A percentile compares a stretch with the other conserved stretches of the same genome.
Evolutionary conservation across 139 green algal species (phyloP).

Genomic region (Spirogloea muscicola): DNA sequence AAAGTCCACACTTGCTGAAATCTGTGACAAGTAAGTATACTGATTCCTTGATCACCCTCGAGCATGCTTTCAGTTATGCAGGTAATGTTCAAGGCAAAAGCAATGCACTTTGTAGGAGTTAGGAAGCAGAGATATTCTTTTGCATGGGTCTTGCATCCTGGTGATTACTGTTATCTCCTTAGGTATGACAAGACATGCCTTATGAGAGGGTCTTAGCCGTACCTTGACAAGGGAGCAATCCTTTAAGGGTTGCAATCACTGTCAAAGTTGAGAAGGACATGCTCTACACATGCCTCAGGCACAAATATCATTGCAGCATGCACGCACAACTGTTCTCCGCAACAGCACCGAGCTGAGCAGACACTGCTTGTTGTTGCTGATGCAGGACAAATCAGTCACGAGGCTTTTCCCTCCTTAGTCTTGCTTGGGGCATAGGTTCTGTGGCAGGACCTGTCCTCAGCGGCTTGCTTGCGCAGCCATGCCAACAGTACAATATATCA

Average conservation of each 20-base stretch:
- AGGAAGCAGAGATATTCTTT: not conserved
- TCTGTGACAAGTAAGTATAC: constrained; percentile 5
- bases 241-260: not conserved
- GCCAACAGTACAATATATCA: not conserved
- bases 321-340: not conserved
- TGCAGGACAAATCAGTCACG: constrained; percentile 2
- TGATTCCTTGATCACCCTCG: not conserved
- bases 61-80: not conserved
- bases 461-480: constrained; percentile 3
- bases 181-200: not conserved
- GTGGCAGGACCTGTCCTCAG: not conserved
- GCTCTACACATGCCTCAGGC: not conserved
- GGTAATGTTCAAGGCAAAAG: not conserved
- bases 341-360: not conserved
- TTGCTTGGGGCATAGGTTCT: constrained; percentile 11
- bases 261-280: not conserved
- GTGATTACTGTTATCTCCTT: not conserved
- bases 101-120: not conserved
- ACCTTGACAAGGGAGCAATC: not conserved
- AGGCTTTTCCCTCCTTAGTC: constrained; percentile 9
- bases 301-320: not conserved
- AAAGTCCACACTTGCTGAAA: constrained; percentile 13
- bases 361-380: not conserved
- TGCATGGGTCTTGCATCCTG: not conserved
- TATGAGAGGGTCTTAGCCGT: not conserved